Percentiles rank a stretch among this genome's conserved stretches.
These are phyloP conservation scores for Mucuna pruriens DNA, from an alignment of 306 rosid genomes.

Conservation along the genomic window DNA sequence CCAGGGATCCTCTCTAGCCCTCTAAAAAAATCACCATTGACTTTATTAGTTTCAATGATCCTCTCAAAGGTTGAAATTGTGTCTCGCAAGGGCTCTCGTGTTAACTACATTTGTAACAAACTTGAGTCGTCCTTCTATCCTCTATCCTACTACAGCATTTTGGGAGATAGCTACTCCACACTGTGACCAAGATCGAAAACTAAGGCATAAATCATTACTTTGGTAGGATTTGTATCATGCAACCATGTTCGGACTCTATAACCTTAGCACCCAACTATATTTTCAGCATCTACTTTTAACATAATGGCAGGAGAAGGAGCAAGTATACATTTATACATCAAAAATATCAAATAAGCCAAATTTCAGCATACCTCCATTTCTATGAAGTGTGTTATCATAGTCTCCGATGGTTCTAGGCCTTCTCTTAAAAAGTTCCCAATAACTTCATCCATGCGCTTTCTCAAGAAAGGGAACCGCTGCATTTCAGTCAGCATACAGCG, in stretches of 20 bases:
- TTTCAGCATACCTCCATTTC: conserved; percentile 83
- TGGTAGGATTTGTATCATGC: neutral
- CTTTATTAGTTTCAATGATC: too few species aligned
- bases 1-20: too few species aligned
- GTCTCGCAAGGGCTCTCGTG: too few species aligned
- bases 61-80: too few species aligned
- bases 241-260: neutral
- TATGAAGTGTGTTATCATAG: conserved; percentile 85
- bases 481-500: conserved; percentile 77
- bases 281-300: conserved; percentile 31
- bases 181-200: neutral
- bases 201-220: neutral
- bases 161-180: neutral
- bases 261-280: neutral
- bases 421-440: conserved; percentile 83
- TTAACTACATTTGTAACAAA: too few species aligned
- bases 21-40: too few species aligned
- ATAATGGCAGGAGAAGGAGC: neutral
- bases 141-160: neutral
- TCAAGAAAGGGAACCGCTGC: conserved; percentile 89
- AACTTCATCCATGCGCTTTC: conserved; percentile 93
- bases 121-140: neutral
- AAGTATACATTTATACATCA: neutral
- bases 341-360: neutral
- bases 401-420: conserved; percentile 91